Conservation (phyloP, 2,329 filamentous ascomycete genomes). For the Pseudogymnoascus sp. region DNA sequence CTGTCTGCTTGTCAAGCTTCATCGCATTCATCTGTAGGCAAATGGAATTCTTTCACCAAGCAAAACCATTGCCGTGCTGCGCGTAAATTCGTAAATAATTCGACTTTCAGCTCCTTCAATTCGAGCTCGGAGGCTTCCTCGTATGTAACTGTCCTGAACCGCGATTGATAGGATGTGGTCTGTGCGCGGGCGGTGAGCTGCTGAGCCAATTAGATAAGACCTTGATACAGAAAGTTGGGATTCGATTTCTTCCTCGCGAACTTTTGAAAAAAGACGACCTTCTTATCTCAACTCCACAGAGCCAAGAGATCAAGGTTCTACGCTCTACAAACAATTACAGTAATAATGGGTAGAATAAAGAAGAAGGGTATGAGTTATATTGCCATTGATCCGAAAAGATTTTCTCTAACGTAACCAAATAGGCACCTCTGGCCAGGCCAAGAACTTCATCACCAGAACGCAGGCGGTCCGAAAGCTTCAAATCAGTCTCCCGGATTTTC, state of each 20-base stretch:
- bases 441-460: constrained; percentile 96
- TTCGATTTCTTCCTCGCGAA: constrained; percentile 31
- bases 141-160: constrained; percentile 10
- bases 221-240: constrained; percentile 8
- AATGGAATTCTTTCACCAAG: neutral
- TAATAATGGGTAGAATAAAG: constrained; percentile 67
- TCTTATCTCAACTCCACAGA: constrained; percentile 18
- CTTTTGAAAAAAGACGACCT: constrained; percentile 24
- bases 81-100: neutral
- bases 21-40: constrained; percentile 30
- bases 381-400: constrained; percentile 1
- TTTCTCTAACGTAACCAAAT: constrained; percentile 12
- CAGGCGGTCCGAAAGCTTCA: constrained; percentile 97
- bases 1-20: constrained; percentile 51
- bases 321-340: constrained; percentile 26
- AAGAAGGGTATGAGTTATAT: constrained; percentile 60
- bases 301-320: constrained; percentile 19
- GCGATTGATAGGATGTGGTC: neutral
- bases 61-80: neutral
- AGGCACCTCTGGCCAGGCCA: constrained; percentile 83
- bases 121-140: neutral
- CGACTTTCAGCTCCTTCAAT: neutral
- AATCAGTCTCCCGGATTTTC: constrained; percentile 93
- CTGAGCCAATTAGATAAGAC: constrained; percentile 9
- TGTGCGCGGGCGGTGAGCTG: constrained; percentile 10